Evolutionary conservation across 78 protist species (phyloP).

Genomic region (Cavenderia fasciculata): DNA sequence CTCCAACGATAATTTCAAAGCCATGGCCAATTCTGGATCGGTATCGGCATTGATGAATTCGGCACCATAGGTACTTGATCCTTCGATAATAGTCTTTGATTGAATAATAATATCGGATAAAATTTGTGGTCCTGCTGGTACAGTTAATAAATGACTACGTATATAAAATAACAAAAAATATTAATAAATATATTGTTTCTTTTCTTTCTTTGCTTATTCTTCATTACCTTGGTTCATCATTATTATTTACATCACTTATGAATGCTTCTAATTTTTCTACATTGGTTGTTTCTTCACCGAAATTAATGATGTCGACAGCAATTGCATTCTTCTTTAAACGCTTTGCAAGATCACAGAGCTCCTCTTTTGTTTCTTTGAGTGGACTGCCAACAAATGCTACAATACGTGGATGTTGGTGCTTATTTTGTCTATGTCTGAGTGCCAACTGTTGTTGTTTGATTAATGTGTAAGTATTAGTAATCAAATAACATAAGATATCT

Average conservation of each 20-base stretch:
- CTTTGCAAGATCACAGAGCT: conserved; percentile 87
- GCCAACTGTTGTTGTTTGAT: conserved; percentile 71
- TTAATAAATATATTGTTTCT: no score
- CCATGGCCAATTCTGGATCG: conserved; percentile 93
- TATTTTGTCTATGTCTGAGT: conserved; percentile 93
- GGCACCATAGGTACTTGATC: conserved; percentile 40
- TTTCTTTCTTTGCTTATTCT: no score
- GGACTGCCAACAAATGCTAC: conserved; percentile 95
- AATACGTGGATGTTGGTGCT: conserved; percentile 93
- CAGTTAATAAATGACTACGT: conserved; percentile 84
- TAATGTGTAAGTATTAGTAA: not conserved
- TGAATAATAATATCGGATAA: conserved; percentile 87
- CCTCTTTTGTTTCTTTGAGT: conserved; percentile 63
- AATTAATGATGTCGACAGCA: conserved; percentile 93
- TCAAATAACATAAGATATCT: not conserved
- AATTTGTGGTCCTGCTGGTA: conserved; percentile 93
- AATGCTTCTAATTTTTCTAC: conserved; percentile 90
- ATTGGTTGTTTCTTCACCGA: conserved; percentile 92
- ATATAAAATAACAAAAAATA: no score
- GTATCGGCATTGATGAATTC: conserved; percentile 73
- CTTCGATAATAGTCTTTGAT: conserved; percentile 80
- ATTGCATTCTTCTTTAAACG: conserved; percentile 92
- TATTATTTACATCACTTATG: conserved; percentile 89
- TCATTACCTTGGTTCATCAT: conserved; percentile 85
- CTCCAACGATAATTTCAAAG: conserved; percentile 93